Percentiles rank a stretch among this genome's conserved stretches.
Evolutionary conservation across 495 filamentous ascomycete genomes (phyloP).

Genomic region (Daldinia grandis): DNA sequence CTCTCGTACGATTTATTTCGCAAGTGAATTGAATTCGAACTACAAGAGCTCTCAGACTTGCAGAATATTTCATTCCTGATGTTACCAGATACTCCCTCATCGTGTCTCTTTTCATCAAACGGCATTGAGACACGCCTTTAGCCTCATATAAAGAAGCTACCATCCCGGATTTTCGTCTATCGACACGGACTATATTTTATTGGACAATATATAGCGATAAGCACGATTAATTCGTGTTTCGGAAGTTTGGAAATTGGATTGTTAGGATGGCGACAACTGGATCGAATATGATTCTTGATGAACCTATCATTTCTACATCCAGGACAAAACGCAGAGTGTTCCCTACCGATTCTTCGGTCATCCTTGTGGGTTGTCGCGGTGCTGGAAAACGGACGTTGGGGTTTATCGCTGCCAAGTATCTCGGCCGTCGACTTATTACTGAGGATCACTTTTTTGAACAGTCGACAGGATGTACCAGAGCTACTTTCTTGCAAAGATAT

Average conservation of each 20-base stretch:
- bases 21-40: background rate
- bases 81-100: background rate
- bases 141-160: background rate
- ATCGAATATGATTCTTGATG: slow-evolving; percentile 23
- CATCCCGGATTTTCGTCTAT: background rate
- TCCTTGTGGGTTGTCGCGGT: slow-evolving; percentile 77
- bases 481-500: slow-evolving; percentile 67
- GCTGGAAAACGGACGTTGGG: slow-evolving; percentile 80
- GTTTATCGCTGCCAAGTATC: slow-evolving; percentile 77
- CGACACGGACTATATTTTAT: background rate
- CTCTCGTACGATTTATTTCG: slow-evolving; percentile 23
- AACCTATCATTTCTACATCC: slow-evolving; percentile 42
- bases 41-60: background rate
- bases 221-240: background rate
- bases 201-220: background rate
- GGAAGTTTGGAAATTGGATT: background rate
- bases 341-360: slow-evolving; percentile 70
- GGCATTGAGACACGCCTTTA: background rate
- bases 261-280: slow-evolving; percentile 24
- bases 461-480: slow-evolving; percentile 67
- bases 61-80: slow-evolving; percentile 21
- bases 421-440: slow-evolving; percentile 74
- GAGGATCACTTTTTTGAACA: slow-evolving; percentile 76
- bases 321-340: slow-evolving; percentile 58
- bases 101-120: slow-evolving; percentile 5